Evolutionary conservation across 169 alveolate species (phyloP).

Genomic region (Plasmodium cynomolgi): DNA sequence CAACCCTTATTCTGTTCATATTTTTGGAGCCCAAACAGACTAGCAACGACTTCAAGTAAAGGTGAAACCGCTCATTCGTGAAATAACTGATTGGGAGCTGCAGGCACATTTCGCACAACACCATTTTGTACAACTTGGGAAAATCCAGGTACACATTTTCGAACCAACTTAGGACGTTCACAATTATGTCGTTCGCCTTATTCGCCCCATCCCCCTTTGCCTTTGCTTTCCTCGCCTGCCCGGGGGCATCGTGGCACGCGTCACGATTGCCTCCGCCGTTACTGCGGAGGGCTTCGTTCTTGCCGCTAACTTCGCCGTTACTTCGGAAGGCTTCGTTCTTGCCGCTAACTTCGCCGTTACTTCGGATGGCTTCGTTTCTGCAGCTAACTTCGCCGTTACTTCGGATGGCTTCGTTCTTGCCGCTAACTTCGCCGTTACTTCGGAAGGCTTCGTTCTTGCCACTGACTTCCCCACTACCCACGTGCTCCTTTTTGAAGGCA

Average conservation of each 20-base stretch:
- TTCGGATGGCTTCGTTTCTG: too few species aligned
- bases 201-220: not conserved
- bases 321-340: not conserved
- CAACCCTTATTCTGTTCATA: conserved; percentile 17
- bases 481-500: not conserved
- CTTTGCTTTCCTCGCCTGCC: not conserved
- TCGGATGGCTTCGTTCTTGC: too few species aligned
- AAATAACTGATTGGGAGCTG: conserved; percentile 24
- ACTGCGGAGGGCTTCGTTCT: too few species aligned
- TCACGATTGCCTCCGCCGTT: not conserved
- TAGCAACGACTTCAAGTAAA: conserved; percentile 51
- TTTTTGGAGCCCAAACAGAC: conserved; percentile 49
- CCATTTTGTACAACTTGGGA: conserved; percentile 33
- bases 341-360: not conserved
- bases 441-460: not conserved
- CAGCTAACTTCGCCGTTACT: not conserved
- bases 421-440: not conserved
- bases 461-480: not conserved
- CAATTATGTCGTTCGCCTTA: conserved; percentile 9
- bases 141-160: conserved; percentile 22
- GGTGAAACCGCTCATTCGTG: conserved; percentile 35
- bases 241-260: not conserved
- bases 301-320: too few species aligned
- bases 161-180: conserved; percentile 25
- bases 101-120: conserved; percentile 59